These are phyloP conservation scores for Rhodosporidiobolus sp. DNA, from an alignment of 768 basidiomycete species.

Conservation along the genomic window DNA sequence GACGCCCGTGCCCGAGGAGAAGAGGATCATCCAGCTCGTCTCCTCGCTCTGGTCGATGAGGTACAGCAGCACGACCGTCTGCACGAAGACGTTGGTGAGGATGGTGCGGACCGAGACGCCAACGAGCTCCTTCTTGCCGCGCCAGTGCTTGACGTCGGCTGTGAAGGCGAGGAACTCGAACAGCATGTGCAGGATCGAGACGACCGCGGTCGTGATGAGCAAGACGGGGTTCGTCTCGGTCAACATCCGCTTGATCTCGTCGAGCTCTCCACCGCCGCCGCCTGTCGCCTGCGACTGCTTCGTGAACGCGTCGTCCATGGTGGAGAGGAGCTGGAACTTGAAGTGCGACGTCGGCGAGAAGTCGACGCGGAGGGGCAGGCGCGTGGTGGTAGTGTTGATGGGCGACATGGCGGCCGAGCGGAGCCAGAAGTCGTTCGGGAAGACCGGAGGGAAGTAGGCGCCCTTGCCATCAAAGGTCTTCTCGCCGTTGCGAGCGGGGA, in stretches of 20 bases:
- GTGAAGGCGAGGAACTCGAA: constrained; percentile 88
- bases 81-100: constrained; percentile 84
- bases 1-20: constrained; percentile 41
- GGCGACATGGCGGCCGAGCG: constrained; percentile 70
- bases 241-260: constrained; percentile 93
- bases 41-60: constrained; percentile 92
- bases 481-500: constrained; percentile 57
- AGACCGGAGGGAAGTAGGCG: constrained; percentile 80
- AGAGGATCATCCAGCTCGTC: constrained; percentile 91
- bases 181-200: constrained; percentile 80
- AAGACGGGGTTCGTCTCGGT: constrained; percentile 68
- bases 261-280: constrained; percentile 67
- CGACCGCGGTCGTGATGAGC: constrained; percentile 74
- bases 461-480: constrained; percentile 16
- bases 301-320: constrained; percentile 80
- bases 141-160: constrained; percentile 91
- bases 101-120: constrained; percentile 88
- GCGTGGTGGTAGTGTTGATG: constrained; percentile 76
- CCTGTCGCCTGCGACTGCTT: constrained; percentile 53
- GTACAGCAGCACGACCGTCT: constrained; percentile 50
- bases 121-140: constrained; percentile 81
- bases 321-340: constrained; percentile 66
- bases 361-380: constrained; percentile 72
- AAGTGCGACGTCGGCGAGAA: constrained; percentile 81
- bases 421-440: constrained; percentile 86